Evolutionary conservation across 108 stramenopile species (phyloP), one percentile per base, ranked within the genome.

Genomic region (Nannochloropsis gaditana): DNA sequence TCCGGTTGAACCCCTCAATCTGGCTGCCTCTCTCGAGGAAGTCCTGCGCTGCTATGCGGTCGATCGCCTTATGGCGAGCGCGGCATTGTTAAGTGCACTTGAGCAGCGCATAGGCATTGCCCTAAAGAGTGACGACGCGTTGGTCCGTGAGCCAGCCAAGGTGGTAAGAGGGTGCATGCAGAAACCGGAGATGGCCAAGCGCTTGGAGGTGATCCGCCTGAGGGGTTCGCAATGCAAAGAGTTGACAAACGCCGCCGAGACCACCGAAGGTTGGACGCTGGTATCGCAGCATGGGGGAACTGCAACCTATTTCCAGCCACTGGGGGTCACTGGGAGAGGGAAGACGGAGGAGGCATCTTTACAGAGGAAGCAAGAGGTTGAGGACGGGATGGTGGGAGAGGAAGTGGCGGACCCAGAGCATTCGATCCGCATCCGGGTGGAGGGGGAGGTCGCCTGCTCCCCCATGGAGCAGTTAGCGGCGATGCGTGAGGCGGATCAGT

Each of bases 271-370:
- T 15, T 73, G 59, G 59, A 73, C 59, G 8, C n/a, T 73, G 59
- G 59, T 73, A n/a, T 73, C 59, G 59, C 19, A 73, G 59, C 59
- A 73, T 73, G 59, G 59, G n/a, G 59, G 59, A 73, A 73, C 59
- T 4, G 59, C 59, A n/a, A 73, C 59, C 2, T 73, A 73, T 73
- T 73, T 73, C 59, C 59, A 73, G n/a, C 59, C 59, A 3, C 19
- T 73, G 59, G n/a, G 59, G 15, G n/a, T 15, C 59, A 73, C 19
- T n/a, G n/a, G 59, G 19, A 73, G 59, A 15, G n/a, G 59, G 19
- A 73, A 73, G 8, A 6, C 59, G 2, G 19, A 15, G n/a, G 59
- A n/a, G 2, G 31, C 31, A 1, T 31, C 31, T 31, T 31, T 31
- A 31, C 31, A 31, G 31, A 31, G 31, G 31, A 31, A 31, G 1